phyloP scores from a whole-genome alignment of 257 asterid species.

The Prunella vulgaris region DNA sequence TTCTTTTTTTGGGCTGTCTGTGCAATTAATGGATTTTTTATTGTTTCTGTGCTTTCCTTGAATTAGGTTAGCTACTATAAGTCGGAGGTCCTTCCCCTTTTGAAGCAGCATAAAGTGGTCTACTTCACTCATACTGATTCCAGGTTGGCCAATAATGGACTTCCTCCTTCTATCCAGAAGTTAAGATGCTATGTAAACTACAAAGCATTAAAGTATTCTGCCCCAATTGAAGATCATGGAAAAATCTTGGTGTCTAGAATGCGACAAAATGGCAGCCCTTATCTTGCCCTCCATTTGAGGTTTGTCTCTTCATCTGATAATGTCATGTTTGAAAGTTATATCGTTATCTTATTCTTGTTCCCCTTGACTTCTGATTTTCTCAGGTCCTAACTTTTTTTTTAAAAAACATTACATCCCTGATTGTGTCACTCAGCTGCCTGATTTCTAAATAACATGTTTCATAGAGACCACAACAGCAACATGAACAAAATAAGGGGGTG shows the following conservation, averaged over 20 bases:
- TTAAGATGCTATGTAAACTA: slow-evolving; percentile 92
- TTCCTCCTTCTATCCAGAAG: slow-evolving; percentile 75
- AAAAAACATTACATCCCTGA: not conserved
- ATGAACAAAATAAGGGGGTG: not conserved
- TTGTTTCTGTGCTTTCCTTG: not conserved
- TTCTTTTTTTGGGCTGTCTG: not conserved
- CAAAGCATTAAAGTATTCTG: slow-evolving; percentile 74
- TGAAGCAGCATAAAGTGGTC: slow-evolving; percentile 90
- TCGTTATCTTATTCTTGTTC: not conserved
- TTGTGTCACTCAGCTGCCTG: not conserved
- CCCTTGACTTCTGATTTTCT: not conserved
- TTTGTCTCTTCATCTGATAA: slow-evolving; percentile 23
- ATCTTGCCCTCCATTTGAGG: slow-evolving; percentile 97
- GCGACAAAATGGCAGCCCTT: slow-evolving; percentile 59
- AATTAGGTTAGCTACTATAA: slow-evolving; percentile 76
- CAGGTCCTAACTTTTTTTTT: not conserved
- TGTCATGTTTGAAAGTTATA: not conserved
- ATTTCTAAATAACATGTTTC: not conserved
- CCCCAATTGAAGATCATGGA: slow-evolving; percentile 72
- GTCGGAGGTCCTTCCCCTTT: slow-evolving; percentile 72
- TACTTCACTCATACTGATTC: slow-evolving; percentile 93
- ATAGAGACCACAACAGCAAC: not conserved
- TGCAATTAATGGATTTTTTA: slow-evolving; percentile 1
- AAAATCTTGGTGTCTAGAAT: slow-evolving; percentile 68
- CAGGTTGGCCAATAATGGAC: slow-evolving; percentile 88